A percentile compares a stretch with the other conserved stretches of the same genome.
These are phyloP conservation scores for Suhomyces taliae DNA, from an alignment of 1,139 yeast genomes.

Conservation along the genomic window DNA sequence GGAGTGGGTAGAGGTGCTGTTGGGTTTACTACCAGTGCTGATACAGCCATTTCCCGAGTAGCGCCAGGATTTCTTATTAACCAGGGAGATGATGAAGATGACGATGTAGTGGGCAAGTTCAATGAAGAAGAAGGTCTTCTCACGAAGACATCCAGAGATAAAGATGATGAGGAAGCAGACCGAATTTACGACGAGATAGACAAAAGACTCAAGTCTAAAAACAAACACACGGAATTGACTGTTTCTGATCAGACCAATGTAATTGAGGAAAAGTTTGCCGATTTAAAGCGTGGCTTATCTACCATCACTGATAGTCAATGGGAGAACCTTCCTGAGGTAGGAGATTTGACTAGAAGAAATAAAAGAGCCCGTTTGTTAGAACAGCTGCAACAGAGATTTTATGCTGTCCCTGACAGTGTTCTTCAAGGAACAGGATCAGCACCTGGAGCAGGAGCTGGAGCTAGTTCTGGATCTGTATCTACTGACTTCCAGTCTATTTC, in stretches of 20 bases:
- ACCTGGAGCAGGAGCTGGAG: constrained; percentile 13
- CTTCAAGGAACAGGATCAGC: constrained; percentile 30
- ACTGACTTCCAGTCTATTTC: constrained; percentile 53
- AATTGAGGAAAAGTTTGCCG: constrained; percentile 32
- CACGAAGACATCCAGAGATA: constrained; percentile 32
- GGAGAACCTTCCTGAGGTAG: constrained; percentile 83
- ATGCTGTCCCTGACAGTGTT: constrained; percentile 81
- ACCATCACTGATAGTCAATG: constrained; percentile 70
- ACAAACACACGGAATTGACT: constrained; percentile 16
- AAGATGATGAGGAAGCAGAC: constrained; percentile 77
- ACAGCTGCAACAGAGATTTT: constrained; percentile 66
- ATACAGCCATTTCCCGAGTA: constrained; percentile 53
- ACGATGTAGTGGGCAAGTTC: constrained; percentile 14
- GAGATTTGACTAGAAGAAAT: constrained; percentile 79
- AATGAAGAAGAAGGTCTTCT: constrained; percentile 32
- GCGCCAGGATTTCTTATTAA: constrained; percentile 38
- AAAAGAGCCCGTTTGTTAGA: constrained; percentile 67
- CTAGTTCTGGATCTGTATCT: constrained; percentile 13
- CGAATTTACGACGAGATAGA: constrained; percentile 67
- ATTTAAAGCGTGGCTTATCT: constrained; percentile 63
- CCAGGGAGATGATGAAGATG: constrained; percentile 28
- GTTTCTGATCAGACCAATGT: neutral
- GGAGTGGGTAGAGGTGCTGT: constrained; percentile 96
- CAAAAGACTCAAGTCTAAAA: constrained; percentile 42
- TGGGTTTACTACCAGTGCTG: constrained; percentile 86